phyloP scores from a whole-genome alignment of 78 protist genomes.

The Tieghemostelium lacteum region DNA sequence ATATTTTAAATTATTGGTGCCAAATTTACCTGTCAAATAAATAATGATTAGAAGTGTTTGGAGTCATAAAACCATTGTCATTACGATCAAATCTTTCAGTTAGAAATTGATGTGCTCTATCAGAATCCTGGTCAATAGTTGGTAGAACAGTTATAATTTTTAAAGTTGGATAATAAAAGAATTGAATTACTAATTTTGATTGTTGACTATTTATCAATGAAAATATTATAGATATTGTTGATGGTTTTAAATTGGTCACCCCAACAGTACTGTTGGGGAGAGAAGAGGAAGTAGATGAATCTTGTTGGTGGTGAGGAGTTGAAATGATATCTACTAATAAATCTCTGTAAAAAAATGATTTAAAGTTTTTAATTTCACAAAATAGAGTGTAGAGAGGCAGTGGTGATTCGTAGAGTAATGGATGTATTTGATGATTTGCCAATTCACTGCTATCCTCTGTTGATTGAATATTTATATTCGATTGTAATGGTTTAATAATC shows the following conservation, averaged over 20 bases:
- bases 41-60: slow-evolving; percentile 48
- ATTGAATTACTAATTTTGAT: background rate
- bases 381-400: slow-evolving; percentile 37
- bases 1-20: background rate
- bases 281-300: background rate
- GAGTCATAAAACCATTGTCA: slow-evolving; percentile 56
- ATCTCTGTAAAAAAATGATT: slow-evolving; percentile 1
- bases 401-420: slow-evolving; percentile 15
- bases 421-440: background rate
- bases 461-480: background rate
- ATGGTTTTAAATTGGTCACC: background rate
- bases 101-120: background rate
- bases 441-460: background rate
- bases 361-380: slow-evolving; percentile 13
- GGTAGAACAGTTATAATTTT: slow-evolving; percentile 50
- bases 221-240: background rate
- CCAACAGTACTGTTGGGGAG: background rate
- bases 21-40: slow-evolving; percentile 10
- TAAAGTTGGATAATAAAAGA: slow-evolving; percentile 66
- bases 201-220: background rate
- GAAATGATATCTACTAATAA: background rate
- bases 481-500: slow-evolving; percentile 23
- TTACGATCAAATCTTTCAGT: slow-evolving; percentile 5
- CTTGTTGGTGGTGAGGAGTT: background rate
- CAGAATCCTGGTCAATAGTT: slow-evolving; percentile 8